Evolutionary conservation across 2,329 filamentous ascomycete species (phyloP).

Genomic region (Aureobasidium mangrovei): DNA sequence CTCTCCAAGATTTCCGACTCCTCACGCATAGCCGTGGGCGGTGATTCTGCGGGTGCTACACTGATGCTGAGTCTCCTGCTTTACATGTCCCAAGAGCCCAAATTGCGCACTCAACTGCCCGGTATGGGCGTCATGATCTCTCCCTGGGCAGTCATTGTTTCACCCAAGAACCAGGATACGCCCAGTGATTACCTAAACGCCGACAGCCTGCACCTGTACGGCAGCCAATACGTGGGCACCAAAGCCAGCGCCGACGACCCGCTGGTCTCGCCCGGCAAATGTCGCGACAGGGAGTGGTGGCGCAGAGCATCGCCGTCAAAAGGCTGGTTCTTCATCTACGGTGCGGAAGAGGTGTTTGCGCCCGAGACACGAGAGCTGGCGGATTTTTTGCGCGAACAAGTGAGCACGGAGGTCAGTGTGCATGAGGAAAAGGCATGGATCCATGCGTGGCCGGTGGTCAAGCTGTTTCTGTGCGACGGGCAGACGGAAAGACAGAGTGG

Average conservation of each 20-base stretch:
- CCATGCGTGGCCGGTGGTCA: constrained; percentile 75
- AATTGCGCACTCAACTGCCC: constrained; percentile 39
- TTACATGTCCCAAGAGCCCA: constrained; percentile 47
- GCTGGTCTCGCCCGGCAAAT: constrained; percentile 61
- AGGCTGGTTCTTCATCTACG: constrained; percentile 64
- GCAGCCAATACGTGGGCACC: constrained; percentile 55
- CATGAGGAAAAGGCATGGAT: constrained; percentile 58
- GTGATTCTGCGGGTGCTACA: constrained; percentile 72
- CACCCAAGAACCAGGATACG: constrained; percentile 57
- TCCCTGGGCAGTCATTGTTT: constrained; percentile 70
- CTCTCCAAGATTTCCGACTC: constrained; percentile 50
- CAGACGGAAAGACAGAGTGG: constrained; percentile 40
- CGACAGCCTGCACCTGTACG: constrained; percentile 59
- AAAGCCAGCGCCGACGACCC: constrained; percentile 44
- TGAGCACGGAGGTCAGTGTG: constrained; percentile 46
- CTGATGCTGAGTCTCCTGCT: constrained; percentile 65
- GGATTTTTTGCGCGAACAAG: constrained; percentile 41
- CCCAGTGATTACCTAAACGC: constrained; percentile 66
- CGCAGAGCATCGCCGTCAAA: constrained; percentile 53
- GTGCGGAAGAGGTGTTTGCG: constrained; percentile 68
- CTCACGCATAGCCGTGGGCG: constrained; percentile 59
- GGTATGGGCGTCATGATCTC: constrained; percentile 65
- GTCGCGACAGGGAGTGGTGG: constrained; percentile 59
- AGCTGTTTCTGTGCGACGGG: constrained; percentile 45
- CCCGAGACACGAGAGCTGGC: constrained; percentile 58